These are phyloP conservation scores for Dioszegia crocea DNA, from an alignment of 768 basidiomycete species.

Conservation along the genomic window DNA sequence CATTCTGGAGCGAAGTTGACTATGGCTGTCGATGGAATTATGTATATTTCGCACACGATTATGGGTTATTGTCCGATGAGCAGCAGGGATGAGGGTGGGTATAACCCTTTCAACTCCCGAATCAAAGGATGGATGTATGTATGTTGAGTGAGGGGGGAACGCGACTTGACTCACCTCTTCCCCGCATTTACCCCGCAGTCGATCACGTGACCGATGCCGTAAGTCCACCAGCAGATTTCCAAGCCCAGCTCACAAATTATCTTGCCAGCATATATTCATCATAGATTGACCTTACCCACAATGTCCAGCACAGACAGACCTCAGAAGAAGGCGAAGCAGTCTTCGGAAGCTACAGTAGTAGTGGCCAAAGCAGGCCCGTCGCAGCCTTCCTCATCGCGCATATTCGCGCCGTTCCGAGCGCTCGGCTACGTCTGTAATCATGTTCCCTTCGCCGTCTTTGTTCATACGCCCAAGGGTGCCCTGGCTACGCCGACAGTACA, in stretches of 20 bases:
- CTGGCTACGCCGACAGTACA: conserved; percentile 77
- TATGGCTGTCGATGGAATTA: not conserved
- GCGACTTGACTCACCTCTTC: not conserved
- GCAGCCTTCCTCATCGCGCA: conserved; percentile 6
- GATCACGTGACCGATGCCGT: not conserved
- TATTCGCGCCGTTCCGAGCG: conserved; percentile 92
- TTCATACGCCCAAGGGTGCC: conserved; percentile 75
- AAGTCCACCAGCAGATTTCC: not conserved
- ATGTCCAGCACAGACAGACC: conserved; percentile 4
- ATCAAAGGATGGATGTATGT: not conserved
- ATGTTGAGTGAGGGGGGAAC: not conserved
- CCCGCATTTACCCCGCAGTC: not conserved
- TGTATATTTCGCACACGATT: too few species aligned
- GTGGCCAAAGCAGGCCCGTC: conserved; percentile 8
- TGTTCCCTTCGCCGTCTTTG: conserved; percentile 82
- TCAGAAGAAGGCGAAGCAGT: conserved; percentile 4
- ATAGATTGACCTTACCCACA: not conserved
- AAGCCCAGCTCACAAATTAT: not conserved
- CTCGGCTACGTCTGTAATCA: conserved; percentile 90
- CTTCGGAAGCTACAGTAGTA: not conserved
- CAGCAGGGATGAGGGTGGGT: not conserved
- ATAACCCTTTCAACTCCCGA: not conserved
- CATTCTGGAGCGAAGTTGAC: too few species aligned
- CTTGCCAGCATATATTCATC: too few species aligned
- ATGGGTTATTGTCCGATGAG: too few species aligned